A percentile compares a stretch with the other conserved stretches of the same genome.
Conservation (phyloP, 2,329 filamentous ascomycete species). For the Trichoderma asperellum region DNA sequence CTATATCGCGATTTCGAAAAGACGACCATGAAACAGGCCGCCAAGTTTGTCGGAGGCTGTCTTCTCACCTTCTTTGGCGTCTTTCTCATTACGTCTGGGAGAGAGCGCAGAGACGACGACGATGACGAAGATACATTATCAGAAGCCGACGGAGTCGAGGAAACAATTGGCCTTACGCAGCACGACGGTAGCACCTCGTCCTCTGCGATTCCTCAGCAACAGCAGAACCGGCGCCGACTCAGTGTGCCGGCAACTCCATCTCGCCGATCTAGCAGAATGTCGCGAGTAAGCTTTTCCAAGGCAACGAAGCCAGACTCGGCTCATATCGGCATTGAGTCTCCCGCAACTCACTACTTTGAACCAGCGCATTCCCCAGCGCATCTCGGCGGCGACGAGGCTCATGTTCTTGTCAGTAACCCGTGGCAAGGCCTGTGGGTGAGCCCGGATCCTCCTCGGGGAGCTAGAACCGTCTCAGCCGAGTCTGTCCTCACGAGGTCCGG, state of each 20-base stretch:
- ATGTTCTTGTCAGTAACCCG: constrained; percentile 48
- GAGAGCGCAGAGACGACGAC: constrained; percentile 61
- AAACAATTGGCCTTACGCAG: constrained; percentile 62
- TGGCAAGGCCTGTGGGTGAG: constrained; percentile 47
- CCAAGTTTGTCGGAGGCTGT: constrained; percentile 89
- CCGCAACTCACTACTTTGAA: constrained; percentile 43
- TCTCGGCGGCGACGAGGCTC: constrained; percentile 44
- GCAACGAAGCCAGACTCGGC: constrained; percentile 44
- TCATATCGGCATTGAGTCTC: constrained; percentile 43
- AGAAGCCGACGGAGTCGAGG: constrained; percentile 63
- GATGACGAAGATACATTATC: constrained; percentile 57
- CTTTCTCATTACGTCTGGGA: constrained; percentile 92
- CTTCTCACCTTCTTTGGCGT: constrained; percentile 92
- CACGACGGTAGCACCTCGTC: constrained; percentile 47
- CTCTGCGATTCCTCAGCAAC: constrained; percentile 25
- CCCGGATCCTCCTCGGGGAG: constrained; percentile 41
- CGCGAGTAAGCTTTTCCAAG: constrained; percentile 51
- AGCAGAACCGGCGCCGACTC: constrained; percentile 21
- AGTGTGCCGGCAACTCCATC: constrained; percentile 41
- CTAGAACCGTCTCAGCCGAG: constrained; percentile 46
- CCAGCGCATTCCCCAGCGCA: constrained; percentile 40
- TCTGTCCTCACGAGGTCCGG: constrained; percentile 39
- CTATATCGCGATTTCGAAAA: constrained; percentile 94
- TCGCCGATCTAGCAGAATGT: constrained; percentile 54
- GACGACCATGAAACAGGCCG: constrained; percentile 70